Conservation (phyloP, 2,329 filamentous ascomycete genomes). For the Pseudonectria buxi region DNA sequence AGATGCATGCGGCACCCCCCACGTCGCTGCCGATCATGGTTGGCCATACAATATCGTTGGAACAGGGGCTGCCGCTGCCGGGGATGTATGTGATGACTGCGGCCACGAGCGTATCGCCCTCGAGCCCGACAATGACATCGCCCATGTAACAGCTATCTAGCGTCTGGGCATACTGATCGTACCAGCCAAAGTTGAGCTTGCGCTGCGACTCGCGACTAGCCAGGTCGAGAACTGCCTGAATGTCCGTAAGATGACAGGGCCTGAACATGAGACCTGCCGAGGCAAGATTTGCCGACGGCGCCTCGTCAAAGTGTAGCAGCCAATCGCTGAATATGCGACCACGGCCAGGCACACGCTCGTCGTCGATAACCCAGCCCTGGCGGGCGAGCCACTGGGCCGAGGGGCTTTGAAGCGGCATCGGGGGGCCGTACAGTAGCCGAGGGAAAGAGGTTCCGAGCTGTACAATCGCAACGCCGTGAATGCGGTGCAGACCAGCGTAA, state of each 20-base stretch:
- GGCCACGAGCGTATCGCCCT: slow-evolving; percentile 43
- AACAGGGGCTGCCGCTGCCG: slow-evolving; percentile 37
- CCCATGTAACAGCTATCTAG: slow-evolving; percentile 40
- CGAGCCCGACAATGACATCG: slow-evolving; percentile 49
- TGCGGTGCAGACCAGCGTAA: slow-evolving; percentile 40
- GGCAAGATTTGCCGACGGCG: slow-evolving; percentile 35
- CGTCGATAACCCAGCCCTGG: slow-evolving; percentile 46
- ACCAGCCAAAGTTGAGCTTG: slow-evolving; percentile 49
- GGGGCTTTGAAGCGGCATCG: slow-evolving; percentile 30
- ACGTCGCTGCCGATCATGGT: slow-evolving; percentile 41
- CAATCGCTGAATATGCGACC: slow-evolving; percentile 48
- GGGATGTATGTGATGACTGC: slow-evolving; percentile 49
- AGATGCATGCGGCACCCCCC: slow-evolving; percentile 55
- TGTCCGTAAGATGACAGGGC: slow-evolving; percentile 39
- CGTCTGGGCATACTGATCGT: slow-evolving; percentile 50
- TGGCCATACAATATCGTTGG: slow-evolving; percentile 51
- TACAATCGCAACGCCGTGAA: slow-evolving; percentile 45
- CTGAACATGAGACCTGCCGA: slow-evolving; percentile 38
- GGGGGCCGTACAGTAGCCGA: slow-evolving; percentile 49
- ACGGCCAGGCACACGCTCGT: slow-evolving; percentile 33
- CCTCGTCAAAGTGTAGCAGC: slow-evolving; percentile 45
- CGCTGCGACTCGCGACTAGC: slow-evolving; percentile 41
- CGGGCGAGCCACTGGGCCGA: slow-evolving; percentile 45
- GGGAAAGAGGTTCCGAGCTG: slow-evolving; percentile 55
- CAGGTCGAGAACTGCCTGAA: slow-evolving; percentile 40